These are phyloP conservation scores for Globisporangium cederbergense DNA, from an alignment of 352 stramenopile species.

Conservation along the genomic window DNA sequence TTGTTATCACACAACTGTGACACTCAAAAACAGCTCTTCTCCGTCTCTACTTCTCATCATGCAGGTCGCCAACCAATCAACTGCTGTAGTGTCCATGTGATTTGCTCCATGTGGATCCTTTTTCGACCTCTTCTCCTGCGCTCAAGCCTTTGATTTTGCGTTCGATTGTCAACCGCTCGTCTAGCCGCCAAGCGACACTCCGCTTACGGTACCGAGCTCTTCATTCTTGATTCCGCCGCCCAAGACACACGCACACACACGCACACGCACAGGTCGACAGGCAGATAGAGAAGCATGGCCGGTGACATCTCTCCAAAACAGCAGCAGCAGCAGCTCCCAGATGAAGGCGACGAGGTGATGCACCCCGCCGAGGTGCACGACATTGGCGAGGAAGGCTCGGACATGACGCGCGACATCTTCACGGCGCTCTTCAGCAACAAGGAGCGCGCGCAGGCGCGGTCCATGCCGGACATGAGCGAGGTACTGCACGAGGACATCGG, in stretches of 20 bases:
- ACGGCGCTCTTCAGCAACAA: slow-evolving; percentile 58
- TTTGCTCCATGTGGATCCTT: neutral
- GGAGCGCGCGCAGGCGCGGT: slow-evolving; percentile 37
- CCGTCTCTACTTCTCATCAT: neutral
- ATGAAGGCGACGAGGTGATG: neutral
- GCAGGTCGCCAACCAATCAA: neutral
- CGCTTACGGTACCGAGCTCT: neutral
- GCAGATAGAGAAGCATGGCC: neutral
- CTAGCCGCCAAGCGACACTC: neutral
- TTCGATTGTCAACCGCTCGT: neutral
- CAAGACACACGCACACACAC: neutral
- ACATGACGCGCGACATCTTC: slow-evolving; percentile 71
- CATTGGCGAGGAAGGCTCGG: slow-evolving; percentile 51
- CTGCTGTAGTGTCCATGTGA: neutral
- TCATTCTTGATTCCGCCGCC: slow-evolving; percentile 1
- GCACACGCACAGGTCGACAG: neutral
- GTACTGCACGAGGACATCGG: slow-evolving; percentile 57
- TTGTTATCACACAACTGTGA: neutral
- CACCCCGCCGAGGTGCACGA: slow-evolving; percentile 40
- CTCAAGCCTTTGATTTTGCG: neutral
- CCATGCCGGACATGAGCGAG: slow-evolving; percentile 49
- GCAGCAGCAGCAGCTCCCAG: neutral
- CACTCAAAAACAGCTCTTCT: neutral
- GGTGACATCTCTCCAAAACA: neutral
- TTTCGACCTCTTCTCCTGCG: neutral